Percentiles rank a stretch among this genome's conserved stretches.
Conservation (phyloP, 352 stramenopile species). For the Phytophthora cryptogea region DNA sequence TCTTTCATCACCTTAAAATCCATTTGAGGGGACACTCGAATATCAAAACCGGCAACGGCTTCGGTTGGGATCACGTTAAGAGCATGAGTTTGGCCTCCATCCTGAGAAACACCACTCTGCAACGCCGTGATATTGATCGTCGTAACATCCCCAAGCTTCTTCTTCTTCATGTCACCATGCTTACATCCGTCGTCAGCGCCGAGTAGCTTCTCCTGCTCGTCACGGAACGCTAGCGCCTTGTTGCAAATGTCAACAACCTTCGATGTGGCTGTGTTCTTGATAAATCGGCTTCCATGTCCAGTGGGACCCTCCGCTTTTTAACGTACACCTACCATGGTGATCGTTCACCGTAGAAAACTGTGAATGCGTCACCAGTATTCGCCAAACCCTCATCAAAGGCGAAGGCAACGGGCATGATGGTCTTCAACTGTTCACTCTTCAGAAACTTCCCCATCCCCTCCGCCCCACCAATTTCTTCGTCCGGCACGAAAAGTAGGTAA, state of each 20-base stretch:
- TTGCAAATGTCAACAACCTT: constrained; percentile 93
- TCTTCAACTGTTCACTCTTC: constrained; percentile 80
- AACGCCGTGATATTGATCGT: constrained; percentile 96
- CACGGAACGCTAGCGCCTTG: constrained; percentile 86
- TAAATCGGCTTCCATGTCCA: constrained; percentile 93
- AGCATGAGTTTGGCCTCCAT: constrained; percentile 85
- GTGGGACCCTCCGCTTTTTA: constrained; percentile 78
- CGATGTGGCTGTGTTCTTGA: constrained; percentile 93
- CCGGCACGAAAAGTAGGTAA: constrained; percentile 93
- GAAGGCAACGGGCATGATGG: constrained; percentile 82
- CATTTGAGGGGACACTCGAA: constrained; percentile 92
- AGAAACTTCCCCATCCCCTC: constrained; percentile 94
- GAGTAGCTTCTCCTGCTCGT: constrained; percentile 87
- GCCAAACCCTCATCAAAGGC: constrained; percentile 96
- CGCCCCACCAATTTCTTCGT: constrained; percentile 93
- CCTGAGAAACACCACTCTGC: constrained; percentile 85
- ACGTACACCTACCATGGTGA: constrained; percentile 93
- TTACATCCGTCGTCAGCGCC: constrained; percentile 80
- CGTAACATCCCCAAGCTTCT: constrained; percentile 94
- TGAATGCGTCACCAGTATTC: constrained; percentile 88
- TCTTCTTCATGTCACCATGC: constrained; percentile 92
- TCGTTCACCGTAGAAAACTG: constrained; percentile 96
- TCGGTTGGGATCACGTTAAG: constrained; percentile 95
- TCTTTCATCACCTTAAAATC: constrained; percentile 56
- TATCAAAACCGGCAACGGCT: constrained; percentile 93